Conservation (phyloP, 306 rosid genomes). For the Psophocarpus tetragonolobus region DNA sequence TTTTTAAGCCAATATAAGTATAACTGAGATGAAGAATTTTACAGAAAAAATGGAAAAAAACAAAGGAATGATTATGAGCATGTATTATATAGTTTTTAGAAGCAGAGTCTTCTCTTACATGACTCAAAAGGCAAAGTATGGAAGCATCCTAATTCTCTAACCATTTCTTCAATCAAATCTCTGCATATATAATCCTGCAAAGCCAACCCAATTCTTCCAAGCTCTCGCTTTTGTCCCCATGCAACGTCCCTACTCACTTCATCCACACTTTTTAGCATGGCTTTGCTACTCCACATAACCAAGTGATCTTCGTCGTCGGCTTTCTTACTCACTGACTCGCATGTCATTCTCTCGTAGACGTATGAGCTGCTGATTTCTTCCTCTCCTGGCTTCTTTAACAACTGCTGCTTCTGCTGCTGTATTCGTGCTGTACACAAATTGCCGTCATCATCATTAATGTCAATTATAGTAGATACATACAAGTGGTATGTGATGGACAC, state of each 20-base stretch:
- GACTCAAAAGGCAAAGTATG: constrained; percentile 57
- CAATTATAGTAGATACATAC: neutral
- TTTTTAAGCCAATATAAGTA: neutral
- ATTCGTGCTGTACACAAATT: constrained; percentile 38
- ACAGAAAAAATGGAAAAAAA: neutral
- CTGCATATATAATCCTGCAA: constrained; percentile 76
- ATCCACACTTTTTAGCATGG: constrained; percentile 60
- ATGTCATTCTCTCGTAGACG: constrained; percentile 42
- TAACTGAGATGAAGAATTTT: neutral
- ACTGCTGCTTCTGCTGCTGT: constrained; percentile 43
- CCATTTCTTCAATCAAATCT: constrained; percentile 71
- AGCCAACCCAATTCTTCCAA: constrained; percentile 79
- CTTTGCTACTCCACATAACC: constrained; percentile 48
- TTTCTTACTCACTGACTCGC: constrained; percentile 37
- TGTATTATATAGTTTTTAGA: constrained; percentile 42
- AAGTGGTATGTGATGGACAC: neutral
- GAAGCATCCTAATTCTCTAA: constrained; percentile 52
- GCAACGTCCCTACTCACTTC: constrained; percentile 69
- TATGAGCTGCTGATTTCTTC: constrained; percentile 47
- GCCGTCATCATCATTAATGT: neutral
- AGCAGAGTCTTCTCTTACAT: constrained; percentile 81
- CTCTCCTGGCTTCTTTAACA: constrained; percentile 55
- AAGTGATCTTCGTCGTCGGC: constrained; percentile 23
- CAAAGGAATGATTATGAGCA: neutral
- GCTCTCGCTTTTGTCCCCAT: constrained; percentile 76